A percentile compares a stretch with the other conserved stretches of the same genome.
These are phyloP conservation scores for Polytrichum commune DNA, from an alignment of 225 moss, liverwort and hornwort genomes.

Conservation along the genomic window DNA sequence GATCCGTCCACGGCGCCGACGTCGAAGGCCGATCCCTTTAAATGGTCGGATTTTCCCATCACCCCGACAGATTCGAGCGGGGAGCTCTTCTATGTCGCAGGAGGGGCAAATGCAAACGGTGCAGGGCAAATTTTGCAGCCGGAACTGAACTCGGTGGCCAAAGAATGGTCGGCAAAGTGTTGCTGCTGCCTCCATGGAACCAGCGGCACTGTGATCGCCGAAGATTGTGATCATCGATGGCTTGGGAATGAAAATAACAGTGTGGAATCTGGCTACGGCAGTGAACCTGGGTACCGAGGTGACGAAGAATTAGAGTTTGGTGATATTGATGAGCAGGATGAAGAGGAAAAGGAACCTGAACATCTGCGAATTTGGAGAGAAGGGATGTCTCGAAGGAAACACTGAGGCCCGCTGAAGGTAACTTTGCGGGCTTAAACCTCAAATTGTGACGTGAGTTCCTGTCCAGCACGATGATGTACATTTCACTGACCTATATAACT, in stretches of 20 bases:
- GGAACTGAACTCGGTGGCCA: conserved; percentile 35
- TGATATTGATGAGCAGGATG: conserved; percentile 53
- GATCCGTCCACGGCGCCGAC: conserved; percentile 55
- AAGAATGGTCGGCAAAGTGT: conserved; percentile 34
- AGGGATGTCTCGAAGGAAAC: conserved; percentile 17
- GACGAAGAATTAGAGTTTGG: conserved; percentile 55
- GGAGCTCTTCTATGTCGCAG: conserved; percentile 37
- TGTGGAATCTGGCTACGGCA: conserved; percentile 51
- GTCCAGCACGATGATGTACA: too few relatives aligned
- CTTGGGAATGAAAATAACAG: conserved; percentile 25
- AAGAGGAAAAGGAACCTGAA: conserved; percentile 50
- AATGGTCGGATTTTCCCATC: conserved; percentile 53
- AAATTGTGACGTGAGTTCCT: too few relatives aligned
- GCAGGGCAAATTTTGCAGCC: conserved; percentile 22
- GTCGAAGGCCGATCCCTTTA: conserved; percentile 50
- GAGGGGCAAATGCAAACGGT: conserved; percentile 15
- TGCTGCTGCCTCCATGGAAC: conserved; percentile 30
- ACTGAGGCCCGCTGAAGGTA: background rate
- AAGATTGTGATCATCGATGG: conserved; percentile 51
- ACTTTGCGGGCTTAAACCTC: too few relatives aligned
- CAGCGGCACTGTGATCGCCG: conserved; percentile 12
- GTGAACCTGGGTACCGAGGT: conserved; percentile 53
- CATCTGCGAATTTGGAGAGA: conserved; percentile 54
- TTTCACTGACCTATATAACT: too few relatives aligned
- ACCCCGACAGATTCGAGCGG: conserved; percentile 57